These are phyloP conservation scores for Candida ovalis DNA, from an alignment of 805 yeast species.

Conservation along the genomic window DNA sequence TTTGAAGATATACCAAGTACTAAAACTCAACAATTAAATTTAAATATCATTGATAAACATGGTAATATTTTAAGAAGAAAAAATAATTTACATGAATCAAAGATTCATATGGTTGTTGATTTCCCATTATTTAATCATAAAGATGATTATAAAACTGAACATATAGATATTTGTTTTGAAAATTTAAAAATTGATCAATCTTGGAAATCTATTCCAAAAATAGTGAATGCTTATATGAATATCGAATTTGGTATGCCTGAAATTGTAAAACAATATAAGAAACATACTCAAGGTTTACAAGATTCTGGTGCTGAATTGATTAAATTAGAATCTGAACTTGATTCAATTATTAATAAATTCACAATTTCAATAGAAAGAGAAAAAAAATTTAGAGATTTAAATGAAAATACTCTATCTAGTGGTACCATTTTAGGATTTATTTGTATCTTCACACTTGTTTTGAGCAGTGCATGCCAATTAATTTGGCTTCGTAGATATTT, in stretches of 20 bases:
- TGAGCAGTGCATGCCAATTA: constrained; percentile 15
- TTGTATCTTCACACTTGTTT: constrained; percentile 12
- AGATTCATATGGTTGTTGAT: constrained; percentile 20
- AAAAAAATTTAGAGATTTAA: constrained; percentile 23
- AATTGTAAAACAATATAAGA: constrained; percentile 20
- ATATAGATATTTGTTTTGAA: constrained; percentile 31
- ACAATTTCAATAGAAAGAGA: constrained; percentile 16
- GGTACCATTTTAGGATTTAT: constrained; percentile 15
- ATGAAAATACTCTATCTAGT: constrained; percentile 23
- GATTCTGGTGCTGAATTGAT: constrained; percentile 9
- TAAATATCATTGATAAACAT: constrained; percentile 26
- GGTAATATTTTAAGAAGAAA: constrained; percentile 27
- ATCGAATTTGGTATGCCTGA: constrained; percentile 27
- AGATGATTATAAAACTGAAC: constrained; percentile 15
- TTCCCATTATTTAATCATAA: constrained; percentile 17
- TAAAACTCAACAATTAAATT: constrained; percentile 22
- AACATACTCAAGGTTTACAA: constrained; percentile 15
- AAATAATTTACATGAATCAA: constrained; percentile 15
- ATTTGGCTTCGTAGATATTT: constrained; percentile 25
- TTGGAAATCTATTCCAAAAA: constrained; percentile 21
- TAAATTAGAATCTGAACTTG: constrained; percentile 20
- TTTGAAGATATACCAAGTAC: constrained; percentile 16
- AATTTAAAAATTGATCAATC: constrained; percentile 27
- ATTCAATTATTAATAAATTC: constrained; percentile 13
- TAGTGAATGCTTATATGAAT: constrained; percentile 16